Conservation (phyloP, 2,329 filamentous ascomycete genomes). For the Fusarium aywerte region DNA sequence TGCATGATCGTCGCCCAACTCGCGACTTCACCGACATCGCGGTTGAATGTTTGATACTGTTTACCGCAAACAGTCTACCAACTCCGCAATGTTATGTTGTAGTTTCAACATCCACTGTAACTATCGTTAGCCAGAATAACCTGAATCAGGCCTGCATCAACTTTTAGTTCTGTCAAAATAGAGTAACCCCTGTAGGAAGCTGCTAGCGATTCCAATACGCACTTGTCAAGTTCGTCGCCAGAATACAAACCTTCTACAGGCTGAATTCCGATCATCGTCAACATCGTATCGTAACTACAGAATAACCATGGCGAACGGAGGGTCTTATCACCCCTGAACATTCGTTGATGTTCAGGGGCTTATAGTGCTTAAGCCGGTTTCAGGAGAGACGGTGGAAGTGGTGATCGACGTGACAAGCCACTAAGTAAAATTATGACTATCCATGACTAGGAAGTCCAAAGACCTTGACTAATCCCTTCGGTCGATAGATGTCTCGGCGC, state of each 20-base stretch:
- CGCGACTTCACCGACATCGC: background rate
- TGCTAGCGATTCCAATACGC: background rate
- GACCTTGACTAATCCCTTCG: background rate
- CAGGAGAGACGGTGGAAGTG: conserved; percentile 30
- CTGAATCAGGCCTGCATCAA: background rate
- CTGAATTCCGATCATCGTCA: background rate
- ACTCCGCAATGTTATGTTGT: background rate
- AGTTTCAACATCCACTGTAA: background rate
- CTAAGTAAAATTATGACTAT: background rate
- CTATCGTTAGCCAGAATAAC: background rate
- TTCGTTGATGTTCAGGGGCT: conserved; percentile 13
- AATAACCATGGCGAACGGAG: background rate
- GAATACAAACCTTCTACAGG: background rate
- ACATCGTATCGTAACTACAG: background rate
- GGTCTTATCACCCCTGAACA: conserved; percentile 15
- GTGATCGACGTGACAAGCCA: conserved; percentile 21
- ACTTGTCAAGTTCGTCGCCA: background rate
- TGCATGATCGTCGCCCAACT: background rate
- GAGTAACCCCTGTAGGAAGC: background rate
- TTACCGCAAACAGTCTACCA: background rate
- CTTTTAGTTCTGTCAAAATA: background rate
- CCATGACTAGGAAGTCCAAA: background rate
- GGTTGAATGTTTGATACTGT: background rate
- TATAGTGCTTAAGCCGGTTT: conserved; percentile 17
- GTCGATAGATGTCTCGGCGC: background rate